Percentiles rank a stretch among this genome's conserved stretches.
These are phyloP conservation scores for Trypanosomatidae sp. DNA, from an alignment of 208 protist species.

Conservation along the genomic window DNA sequence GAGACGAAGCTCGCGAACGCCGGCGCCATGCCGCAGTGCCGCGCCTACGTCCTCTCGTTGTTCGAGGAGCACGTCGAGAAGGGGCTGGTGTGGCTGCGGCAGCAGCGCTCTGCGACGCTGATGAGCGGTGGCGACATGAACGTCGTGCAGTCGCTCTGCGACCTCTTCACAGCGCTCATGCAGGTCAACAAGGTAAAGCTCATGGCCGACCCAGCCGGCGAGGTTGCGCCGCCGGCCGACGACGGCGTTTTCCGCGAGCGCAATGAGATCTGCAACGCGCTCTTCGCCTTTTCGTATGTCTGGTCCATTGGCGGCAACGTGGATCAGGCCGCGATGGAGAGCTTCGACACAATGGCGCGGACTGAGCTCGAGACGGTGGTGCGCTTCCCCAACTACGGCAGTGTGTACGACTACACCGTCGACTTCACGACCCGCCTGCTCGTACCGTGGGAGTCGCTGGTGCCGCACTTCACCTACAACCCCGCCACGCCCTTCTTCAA, in stretches of 20 bases:
- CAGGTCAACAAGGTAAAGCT: slow-evolving; percentile 73
- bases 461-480: slow-evolving; percentile 89
- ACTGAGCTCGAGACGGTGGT: slow-evolving; percentile 83
- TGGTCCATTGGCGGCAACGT: slow-evolving; percentile 97
- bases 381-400: slow-evolving; percentile 85
- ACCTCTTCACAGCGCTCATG: slow-evolving; percentile 91
- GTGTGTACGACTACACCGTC: slow-evolving; percentile 95
- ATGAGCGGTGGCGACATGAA: slow-evolving; percentile 93
- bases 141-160: slow-evolving; percentile 91
- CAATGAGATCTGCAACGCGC: slow-evolving; percentile 88
- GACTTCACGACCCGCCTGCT: slow-evolving; percentile 86
- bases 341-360: slow-evolving; percentile 92
- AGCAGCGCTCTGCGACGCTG: slow-evolving; percentile 57
- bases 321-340: slow-evolving; percentile 76
- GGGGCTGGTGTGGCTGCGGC: slow-evolving; percentile 90
- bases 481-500: slow-evolving; percentile 93
- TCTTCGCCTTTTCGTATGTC: slow-evolving; percentile 95
- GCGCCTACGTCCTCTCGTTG: slow-evolving; percentile 86
- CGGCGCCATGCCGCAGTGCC: slow-evolving; percentile 58
- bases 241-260: slow-evolving; percentile 78
- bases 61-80: slow-evolving; percentile 87
- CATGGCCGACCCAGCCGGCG: slow-evolving; percentile 61
- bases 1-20: slow-evolving; percentile 67
- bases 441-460: slow-evolving; percentile 75
- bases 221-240: slow-evolving; percentile 35